phyloP scores from a whole-genome alignment of 441 rosid genomes.

The Croton laevigatus region DNA sequence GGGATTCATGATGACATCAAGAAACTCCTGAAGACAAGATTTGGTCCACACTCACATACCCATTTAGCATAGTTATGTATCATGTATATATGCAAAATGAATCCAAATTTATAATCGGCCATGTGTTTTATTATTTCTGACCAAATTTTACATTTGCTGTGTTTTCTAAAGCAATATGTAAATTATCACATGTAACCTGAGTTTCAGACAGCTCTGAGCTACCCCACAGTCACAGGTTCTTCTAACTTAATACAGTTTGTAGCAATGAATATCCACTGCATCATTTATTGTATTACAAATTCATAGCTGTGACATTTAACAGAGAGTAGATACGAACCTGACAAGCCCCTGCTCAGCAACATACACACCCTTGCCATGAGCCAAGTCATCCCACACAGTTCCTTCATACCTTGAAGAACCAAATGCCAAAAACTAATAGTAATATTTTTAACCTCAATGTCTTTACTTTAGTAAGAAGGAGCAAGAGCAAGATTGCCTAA shows the following conservation, averaged over 20 bases:
- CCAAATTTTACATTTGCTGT: not conserved
- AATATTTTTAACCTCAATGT: not conserved
- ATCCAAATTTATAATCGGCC: not conserved
- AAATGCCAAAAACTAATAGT: not conserved
- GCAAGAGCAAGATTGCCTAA: no score
- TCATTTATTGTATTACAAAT: not conserved
- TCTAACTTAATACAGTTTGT: not conserved
- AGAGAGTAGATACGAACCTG: conserved; percentile 42
- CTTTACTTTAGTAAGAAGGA: not conserved
- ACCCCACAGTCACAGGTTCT: not conserved
- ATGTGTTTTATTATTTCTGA: not conserved
- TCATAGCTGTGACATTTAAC: not conserved
- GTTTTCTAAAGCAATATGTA: not conserved
- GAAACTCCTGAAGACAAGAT: not conserved
- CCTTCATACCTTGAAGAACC: conserved; percentile 70
- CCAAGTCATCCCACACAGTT: conserved; percentile 90
- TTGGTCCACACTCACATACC: not conserved
- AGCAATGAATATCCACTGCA: not conserved
- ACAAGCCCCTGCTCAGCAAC: conserved; percentile 71
- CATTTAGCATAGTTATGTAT: not conserved
- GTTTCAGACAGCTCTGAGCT: not conserved
- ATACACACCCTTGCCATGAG: conserved; percentile 93
- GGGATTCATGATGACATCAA: not conserved
- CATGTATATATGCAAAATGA: not conserved
- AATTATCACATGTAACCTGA: not conserved